Percentiles rank a stretch among this genome's conserved stretches.
These are phyloP conservation scores for Blastomyces gilchristii DNA, from an alignment of 2,329 filamentous ascomycete genomes.

Conservation along the genomic window DNA sequence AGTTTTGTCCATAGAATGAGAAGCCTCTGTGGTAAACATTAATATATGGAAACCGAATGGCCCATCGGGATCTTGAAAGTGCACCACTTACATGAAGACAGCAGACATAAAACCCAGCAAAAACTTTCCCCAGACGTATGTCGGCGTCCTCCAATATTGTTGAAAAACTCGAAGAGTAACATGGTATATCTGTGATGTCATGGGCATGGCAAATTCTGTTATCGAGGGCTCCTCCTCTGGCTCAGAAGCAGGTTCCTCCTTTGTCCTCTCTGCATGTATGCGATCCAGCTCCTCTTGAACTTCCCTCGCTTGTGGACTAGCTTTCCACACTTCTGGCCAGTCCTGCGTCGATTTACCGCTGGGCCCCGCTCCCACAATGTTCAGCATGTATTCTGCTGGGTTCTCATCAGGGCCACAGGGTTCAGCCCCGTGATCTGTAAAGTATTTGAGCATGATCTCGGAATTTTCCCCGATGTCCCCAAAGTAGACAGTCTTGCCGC, in stretches of 20 bases:
- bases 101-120: slow-evolving; percentile 51
- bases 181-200: slow-evolving; percentile 53
- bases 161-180: slow-evolving; percentile 68
- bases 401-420: slow-evolving; percentile 52
- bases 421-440: slow-evolving; percentile 51
- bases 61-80: background rate
- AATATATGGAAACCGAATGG: slow-evolving; percentile 39
- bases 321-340: slow-evolving; percentile 53
- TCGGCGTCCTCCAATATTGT: slow-evolving; percentile 80
- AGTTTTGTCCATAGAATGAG: slow-evolving; percentile 62
- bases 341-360: slow-evolving; percentile 55
- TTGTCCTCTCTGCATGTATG: slow-evolving; percentile 42
- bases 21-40: slow-evolving; percentile 62
- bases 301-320: slow-evolving; percentile 43
- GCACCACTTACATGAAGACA: slow-evolving; percentile 53
- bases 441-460: slow-evolving; percentile 49
- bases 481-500: slow-evolving; percentile 58
- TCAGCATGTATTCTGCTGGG: slow-evolving; percentile 64
- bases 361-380: slow-evolving; percentile 47
- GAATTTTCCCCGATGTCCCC: slow-evolving; percentile 54
- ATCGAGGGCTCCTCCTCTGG: slow-evolving; percentile 30
- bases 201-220: slow-evolving; percentile 67
- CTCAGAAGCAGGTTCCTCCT: slow-evolving; percentile 26
- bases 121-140: slow-evolving; percentile 73
- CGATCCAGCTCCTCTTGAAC: slow-evolving; percentile 50